Base-by-base conservation (phyloP, 78 protist species). In the Pelomyxa schiedti region DNA sequence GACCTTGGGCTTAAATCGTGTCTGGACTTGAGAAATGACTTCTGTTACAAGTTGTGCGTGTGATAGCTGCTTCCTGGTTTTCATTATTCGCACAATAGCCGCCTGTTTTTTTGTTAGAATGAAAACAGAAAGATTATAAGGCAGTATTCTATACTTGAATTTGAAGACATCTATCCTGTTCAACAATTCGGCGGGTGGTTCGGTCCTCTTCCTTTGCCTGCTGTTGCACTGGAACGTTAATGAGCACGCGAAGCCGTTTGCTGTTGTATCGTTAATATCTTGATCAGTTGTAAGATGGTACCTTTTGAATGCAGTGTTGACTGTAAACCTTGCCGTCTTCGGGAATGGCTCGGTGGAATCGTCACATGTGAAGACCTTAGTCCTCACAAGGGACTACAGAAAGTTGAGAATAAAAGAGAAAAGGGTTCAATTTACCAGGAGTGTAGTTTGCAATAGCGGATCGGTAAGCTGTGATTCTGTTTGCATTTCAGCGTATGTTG, bases 11-110 rank as follows among this genome's bases (percentile, higher is more conserved):
- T 76, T 84, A 81, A 87, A 87, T 35, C 88, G 43, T 35, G 78
- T 80, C 38, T 85, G 89, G 0, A 85, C 74, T 70, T 85, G 82
- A 4, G 66, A 36, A 37, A 81, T 65, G 5, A 90, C 93, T 29
- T 93, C 96, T 0, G 81, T 24, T 74, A 93, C 70, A 7, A 93
- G 83, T 38, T 52, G 35, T 22, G 38, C 37, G 75, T 93, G 96
- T 0, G 66, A 65, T 38, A 88, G 30, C 47, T 39, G 72, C 82
- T 88, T 87, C 52, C 96, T 75, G 77, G 79, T 66, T 89, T 93
- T 93, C 96, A 93, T 93, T 41, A 90, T 81, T 43, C 96, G 92
- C 28, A 93, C 96, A 47, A 90, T 86, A 32, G 94, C 88, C 9
- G 96, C 96, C 77, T 86, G n/a, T n/a, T n/a, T n/a, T n/a, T n/a